phyloP scores from a whole-genome alignment of 2,329 filamentous ascomycete genomes.

The Fusarium coffeatum region DNA sequence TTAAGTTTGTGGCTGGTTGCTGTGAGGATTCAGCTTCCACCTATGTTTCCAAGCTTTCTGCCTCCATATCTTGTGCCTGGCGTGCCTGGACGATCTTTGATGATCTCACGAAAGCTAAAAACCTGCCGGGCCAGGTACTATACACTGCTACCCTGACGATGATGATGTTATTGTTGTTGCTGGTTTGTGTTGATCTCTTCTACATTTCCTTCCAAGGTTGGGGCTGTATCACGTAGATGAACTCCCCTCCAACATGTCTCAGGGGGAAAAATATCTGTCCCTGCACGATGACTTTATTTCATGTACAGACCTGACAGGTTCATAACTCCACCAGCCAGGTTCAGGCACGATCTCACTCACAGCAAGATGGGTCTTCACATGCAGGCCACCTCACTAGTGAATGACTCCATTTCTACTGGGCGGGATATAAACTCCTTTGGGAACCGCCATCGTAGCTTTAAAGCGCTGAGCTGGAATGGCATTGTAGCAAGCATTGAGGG shows the following conservation, averaged over 20 bases:
- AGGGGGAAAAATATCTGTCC: constrained; percentile 24
- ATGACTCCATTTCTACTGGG: constrained; percentile 3
- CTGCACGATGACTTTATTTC: constrained; percentile 25
- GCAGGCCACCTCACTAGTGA: constrained; percentile 6
- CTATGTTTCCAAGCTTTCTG: constrained; percentile 21
- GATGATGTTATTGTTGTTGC: constrained; percentile 8
- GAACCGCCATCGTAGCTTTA: background rate
- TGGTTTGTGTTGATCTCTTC: constrained; percentile 2
- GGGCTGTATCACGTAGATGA: constrained; percentile 21
- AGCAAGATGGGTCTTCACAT: constrained; percentile 12
- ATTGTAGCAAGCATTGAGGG: background rate
- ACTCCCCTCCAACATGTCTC: constrained; percentile 31
- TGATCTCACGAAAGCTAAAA: constrained; percentile 23
- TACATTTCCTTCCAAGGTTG: constrained; percentile 10
- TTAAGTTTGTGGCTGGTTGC: constrained; percentile 25
- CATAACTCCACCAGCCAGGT: constrained; percentile 24
- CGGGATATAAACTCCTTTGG: background rate
- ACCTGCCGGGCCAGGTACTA: background rate
- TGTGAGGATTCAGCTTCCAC: constrained; percentile 2
- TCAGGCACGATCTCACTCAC: constrained; percentile 23
- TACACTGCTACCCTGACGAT: background rate
- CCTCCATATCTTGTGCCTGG: constrained; percentile 33
- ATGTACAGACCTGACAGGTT: constrained; percentile 6
- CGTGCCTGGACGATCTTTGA: constrained; percentile 29
- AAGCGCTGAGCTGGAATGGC: background rate